A percentile compares a stretch with the other conserved stretches of the same genome.
Evolutionary conservation across 2,329 filamentous ascomycete genomes (phyloP).

Genomic region (Zymoseptoria ardabiliae): DNA sequence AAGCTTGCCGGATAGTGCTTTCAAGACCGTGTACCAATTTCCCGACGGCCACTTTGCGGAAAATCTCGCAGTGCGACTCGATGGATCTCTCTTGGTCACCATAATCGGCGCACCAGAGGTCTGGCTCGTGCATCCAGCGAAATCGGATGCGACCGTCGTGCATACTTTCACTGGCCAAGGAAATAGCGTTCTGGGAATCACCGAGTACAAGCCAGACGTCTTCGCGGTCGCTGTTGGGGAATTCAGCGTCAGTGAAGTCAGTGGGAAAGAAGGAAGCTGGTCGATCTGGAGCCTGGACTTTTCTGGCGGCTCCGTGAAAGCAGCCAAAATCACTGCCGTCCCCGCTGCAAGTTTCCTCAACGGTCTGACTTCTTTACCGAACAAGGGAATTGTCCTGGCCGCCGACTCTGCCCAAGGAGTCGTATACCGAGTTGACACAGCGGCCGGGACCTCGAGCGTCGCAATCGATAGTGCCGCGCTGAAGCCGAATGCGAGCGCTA

Average conservation of each 20-base stretch:
- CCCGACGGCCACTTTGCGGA: no score
- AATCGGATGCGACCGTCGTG: no score
- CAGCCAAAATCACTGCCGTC: background rate
- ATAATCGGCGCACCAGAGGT: no score
- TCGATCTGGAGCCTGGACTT: conserved; percentile 7
- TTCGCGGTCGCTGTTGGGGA: background rate
- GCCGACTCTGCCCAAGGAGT: conserved; percentile 9
- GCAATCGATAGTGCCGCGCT: conserved; percentile 11
- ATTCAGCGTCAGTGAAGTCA: background rate
- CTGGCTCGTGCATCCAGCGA: no score
- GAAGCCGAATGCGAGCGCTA: conserved; percentile 11
- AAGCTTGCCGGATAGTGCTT: no score
- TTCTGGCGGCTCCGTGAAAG: background rate
- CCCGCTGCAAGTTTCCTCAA: conserved; percentile 10
- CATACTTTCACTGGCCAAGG: no score
- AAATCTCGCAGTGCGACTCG: no score
- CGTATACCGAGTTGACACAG: conserved; percentile 8
- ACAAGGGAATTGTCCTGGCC: conserved; percentile 2
- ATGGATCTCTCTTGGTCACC: no score
- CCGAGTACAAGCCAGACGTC: background rate
- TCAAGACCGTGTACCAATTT: no score
- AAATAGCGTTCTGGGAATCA: background rate
- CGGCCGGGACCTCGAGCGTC: conserved; percentile 2
- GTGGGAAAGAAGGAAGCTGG: background rate
- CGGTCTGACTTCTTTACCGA: conserved; percentile 6